phyloP scores from a whole-genome alignment of 192 early-diverging fungal species.

The Thamnidium elegans region DNA sequence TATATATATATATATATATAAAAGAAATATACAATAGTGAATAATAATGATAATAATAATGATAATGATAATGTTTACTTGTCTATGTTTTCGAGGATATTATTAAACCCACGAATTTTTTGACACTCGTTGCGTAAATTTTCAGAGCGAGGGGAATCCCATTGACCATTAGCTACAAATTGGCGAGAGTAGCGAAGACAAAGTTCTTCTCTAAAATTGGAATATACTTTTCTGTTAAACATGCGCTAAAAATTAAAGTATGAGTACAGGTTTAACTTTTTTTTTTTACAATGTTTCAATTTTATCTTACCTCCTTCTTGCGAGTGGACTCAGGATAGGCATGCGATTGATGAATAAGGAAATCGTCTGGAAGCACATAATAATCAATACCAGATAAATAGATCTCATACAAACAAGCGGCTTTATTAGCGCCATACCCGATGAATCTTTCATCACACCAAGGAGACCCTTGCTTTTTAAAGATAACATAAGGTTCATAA shows the following conservation, averaged over 20 bases:
- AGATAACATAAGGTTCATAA: constrained; percentile 57
- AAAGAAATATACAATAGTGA: too few species aligned
- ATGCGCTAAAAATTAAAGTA: constrained; percentile 42
- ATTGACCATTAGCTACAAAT: constrained; percentile 36
- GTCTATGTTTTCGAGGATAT: too few species aligned
- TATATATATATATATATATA: too few species aligned
- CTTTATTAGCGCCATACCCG: constrained; percentile 56
- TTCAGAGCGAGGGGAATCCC: constrained; percentile 28
- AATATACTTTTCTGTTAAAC: constrained; percentile 46
- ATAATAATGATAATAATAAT: too few species aligned
- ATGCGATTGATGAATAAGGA: constrained; percentile 52
- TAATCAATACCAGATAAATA: constrained; percentile 50
- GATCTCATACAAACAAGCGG: constrained; percentile 51
- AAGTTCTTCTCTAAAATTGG: constrained; percentile 48
- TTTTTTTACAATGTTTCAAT: not conserved
- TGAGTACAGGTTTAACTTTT: not conserved
- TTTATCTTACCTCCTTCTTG: constrained; percentile 41
- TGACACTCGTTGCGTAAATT: constrained; percentile 43
- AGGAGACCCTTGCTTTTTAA: constrained; percentile 44
- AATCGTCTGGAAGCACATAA: constrained; percentile 48
- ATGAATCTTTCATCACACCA: constrained; percentile 56
- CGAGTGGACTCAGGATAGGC: constrained; percentile 43
- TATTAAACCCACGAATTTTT: constrained; percentile 40
- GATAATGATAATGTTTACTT: too few species aligned
- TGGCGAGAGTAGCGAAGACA: constrained; percentile 51